A percentile compares a stretch with the other conserved stretches of the same genome.
Evolutionary conservation across 305 asterid genomes (phyloP).

Genomic region (Monarda citriodora): DNA sequence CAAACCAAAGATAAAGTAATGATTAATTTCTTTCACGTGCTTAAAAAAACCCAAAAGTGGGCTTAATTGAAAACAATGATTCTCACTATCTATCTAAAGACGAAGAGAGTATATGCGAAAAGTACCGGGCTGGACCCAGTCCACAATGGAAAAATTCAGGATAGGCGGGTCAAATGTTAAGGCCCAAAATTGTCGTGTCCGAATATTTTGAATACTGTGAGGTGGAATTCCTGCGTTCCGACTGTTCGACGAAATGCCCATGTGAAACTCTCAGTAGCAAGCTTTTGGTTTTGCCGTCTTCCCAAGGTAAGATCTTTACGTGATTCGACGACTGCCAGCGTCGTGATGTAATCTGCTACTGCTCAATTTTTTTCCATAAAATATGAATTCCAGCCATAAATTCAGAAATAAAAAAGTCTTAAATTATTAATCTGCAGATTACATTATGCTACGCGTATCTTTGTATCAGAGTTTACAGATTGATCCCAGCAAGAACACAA

Average conservation of each 20-base stretch:
- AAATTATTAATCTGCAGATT: conserved; percentile 14
- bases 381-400: background rate
- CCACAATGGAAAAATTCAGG: too few relatives aligned
- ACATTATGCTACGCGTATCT: background rate
- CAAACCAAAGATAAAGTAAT: too few relatives aligned
- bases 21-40: too few relatives aligned
- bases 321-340: background rate
- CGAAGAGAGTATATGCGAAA: too few relatives aligned
- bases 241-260: conserved; percentile 13
- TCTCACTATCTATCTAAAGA: too few relatives aligned
- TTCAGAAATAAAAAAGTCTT: background rate
- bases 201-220: too few relatives aligned
- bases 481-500: conserved; percentile 1
- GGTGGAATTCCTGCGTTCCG: conserved; percentile 7
- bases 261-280: conserved; percentile 3
- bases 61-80: too few relatives aligned
- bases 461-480: background rate
- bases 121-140: too few relatives aligned
- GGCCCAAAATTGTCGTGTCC: too few relatives aligned
- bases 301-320: conserved; percentile 10
- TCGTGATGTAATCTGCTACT: background rate
- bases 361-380: too few relatives aligned
- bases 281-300: conserved; percentile 1
- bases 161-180: too few relatives aligned
- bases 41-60: too few relatives aligned